phyloP scores from a whole-genome alignment of 2,329 filamentous ascomycete genomes.

The Colletotrichum sp. region DNA sequence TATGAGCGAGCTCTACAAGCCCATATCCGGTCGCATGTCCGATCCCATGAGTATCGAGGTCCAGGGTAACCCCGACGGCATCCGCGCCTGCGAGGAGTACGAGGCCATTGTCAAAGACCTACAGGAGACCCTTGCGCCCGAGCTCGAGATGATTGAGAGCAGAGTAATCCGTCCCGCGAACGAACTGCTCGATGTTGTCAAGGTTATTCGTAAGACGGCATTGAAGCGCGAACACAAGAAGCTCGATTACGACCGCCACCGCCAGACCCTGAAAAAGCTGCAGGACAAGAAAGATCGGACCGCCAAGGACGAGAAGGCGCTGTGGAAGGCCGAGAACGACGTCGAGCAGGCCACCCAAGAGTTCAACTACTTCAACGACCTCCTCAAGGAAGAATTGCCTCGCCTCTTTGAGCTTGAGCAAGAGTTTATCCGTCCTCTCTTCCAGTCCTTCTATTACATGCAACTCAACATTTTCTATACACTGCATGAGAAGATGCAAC shows the following conservation, averaged over 20 bases:
- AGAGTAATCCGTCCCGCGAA: conserved; percentile 91
- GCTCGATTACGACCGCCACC: conserved; percentile 92
- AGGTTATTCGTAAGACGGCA: conserved; percentile 88
- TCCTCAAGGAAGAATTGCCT: conserved; percentile 94
- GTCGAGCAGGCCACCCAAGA: conserved; percentile 92
- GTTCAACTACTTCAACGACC: conserved; percentile 97
- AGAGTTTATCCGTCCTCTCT: conserved; percentile 95
- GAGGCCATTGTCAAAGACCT: conserved; percentile 89
- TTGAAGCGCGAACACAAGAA: conserved; percentile 96
- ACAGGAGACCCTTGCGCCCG: conserved; percentile 85
- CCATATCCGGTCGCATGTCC: conserved; percentile 93
- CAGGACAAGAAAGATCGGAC: conserved; percentile 98
- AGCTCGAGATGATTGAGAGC: conserved; percentile 96
- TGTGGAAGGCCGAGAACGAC: conserved; percentile 94
- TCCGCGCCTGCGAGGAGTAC: conserved; percentile 95
- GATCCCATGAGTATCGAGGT: conserved; percentile 84
- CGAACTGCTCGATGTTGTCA: conserved; percentile 93
- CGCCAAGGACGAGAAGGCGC: conserved; percentile 94
- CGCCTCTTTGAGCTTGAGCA: conserved; percentile 88
- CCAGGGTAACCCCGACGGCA: conserved; percentile 91
- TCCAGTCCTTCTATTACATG: conserved; percentile 99
- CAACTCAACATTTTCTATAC: conserved; percentile 99
- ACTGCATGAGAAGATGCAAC: conserved; percentile 96
- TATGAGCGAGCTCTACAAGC: conserved; percentile 96
- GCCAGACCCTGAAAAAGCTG: conserved; percentile 84